These are phyloP conservation scores for Penicillium antarcticum DNA, from an alignment of 495 filamentous ascomycete species.

Conservation along the genomic window DNA sequence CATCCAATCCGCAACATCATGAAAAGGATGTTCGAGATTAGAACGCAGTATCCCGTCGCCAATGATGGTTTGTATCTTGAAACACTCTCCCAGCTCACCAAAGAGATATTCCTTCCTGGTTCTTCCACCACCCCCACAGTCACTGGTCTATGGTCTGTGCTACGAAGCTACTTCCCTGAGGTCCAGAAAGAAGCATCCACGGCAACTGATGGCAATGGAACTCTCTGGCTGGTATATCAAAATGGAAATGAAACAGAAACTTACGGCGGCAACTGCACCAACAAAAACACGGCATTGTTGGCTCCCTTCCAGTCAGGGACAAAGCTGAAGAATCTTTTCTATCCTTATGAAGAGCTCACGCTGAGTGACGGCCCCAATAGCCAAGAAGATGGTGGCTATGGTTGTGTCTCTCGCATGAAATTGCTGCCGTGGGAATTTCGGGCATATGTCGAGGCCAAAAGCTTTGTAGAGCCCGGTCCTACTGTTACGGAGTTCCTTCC, in stretches of 20 bases:
- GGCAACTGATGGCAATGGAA: conserved; percentile 25
- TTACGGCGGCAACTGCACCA: conserved; percentile 40
- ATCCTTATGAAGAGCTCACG: conserved; percentile 48
- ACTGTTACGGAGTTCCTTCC: conserved; percentile 58
- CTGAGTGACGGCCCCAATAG: conserved; percentile 20
- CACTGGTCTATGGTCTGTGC: conserved; percentile 47
- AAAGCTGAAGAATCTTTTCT: conserved; percentile 48
- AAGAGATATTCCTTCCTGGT: conserved; percentile 43
- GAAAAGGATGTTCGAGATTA: conserved; percentile 47
- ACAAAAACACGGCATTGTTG: conserved; percentile 34
- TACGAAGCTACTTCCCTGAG: conserved; percentile 43
- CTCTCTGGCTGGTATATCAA: conserved; percentile 48
- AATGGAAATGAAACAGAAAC: conserved; percentile 43
- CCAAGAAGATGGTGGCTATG: conserved; percentile 7
- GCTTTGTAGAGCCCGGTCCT: conserved; percentile 46
- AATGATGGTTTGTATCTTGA: conserved; percentile 45
- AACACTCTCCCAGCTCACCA: conserved; percentile 40
- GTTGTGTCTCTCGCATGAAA: conserved; percentile 46
- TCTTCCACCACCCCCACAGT: conserved; percentile 40
- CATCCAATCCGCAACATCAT: conserved; percentile 48
- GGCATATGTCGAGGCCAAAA: conserved; percentile 48
- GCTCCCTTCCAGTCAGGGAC: conserved; percentile 39
- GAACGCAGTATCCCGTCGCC: conserved; percentile 43
- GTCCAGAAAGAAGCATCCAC: conserved; percentile 22
- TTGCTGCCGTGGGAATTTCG: conserved; percentile 57